Evolutionary conservation across 768 basidiomycete genomes (phyloP).

Genomic region (Agaricus blazei): DNA sequence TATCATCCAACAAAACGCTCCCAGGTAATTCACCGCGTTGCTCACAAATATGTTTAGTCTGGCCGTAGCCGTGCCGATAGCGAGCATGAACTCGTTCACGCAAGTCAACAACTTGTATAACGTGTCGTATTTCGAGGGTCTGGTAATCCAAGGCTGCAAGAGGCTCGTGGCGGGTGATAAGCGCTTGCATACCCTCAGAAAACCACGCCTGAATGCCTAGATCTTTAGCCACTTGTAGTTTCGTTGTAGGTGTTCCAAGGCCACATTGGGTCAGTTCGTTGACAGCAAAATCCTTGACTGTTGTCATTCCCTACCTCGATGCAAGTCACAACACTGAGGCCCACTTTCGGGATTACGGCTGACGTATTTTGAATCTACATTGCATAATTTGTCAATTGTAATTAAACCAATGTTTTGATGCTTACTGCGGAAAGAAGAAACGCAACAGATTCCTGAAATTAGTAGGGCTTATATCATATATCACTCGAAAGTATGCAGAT

Average conservation of each 20-base stretch:
- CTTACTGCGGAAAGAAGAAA: conserved; percentile 5
- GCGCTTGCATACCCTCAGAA: background rate
- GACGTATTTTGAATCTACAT: background rate
- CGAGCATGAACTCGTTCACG: conserved; percentile 7
- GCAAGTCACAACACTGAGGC: background rate
- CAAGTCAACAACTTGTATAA: conserved; percentile 4
- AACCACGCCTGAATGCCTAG: conserved; percentile 4
- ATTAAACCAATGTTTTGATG: background rate
- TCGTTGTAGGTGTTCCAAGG: background rate
- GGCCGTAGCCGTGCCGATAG: background rate
- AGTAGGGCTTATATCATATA: background rate
- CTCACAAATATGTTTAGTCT: background rate
- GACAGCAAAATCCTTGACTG: background rate
- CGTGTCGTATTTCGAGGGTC: background rate
- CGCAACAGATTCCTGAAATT: background rate
- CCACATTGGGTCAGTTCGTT: background rate
- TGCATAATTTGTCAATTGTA: background rate
- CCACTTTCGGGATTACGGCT: background rate
- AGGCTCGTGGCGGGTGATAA: background rate
- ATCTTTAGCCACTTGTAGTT: conserved; percentile 4
- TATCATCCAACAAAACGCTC: background rate
- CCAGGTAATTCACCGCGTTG: background rate
- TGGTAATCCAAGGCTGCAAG: background rate
- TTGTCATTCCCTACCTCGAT: conserved; percentile 1
- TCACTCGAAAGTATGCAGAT: background rate